Conservation (phyloP, 169 alveolate genomes). For the Plasmodium inui region DNA sequence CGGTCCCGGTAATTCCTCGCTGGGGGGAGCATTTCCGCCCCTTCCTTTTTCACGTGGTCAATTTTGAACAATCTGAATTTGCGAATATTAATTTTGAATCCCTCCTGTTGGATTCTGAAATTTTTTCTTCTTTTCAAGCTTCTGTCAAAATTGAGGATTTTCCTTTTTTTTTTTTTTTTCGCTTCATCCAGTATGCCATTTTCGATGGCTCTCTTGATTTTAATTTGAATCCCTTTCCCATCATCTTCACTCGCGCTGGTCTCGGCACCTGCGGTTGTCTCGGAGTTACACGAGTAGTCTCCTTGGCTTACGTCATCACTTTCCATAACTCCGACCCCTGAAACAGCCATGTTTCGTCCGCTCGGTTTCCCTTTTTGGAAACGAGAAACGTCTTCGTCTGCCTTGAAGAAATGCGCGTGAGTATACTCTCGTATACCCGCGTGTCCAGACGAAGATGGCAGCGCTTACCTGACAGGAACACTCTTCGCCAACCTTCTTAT, state of each 20-base stretch:
- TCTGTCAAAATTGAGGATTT: conserved; percentile 32
- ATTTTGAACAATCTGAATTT: conserved; percentile 12
- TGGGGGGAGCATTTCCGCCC: not conserved
- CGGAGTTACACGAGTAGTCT: conserved; percentile 13
- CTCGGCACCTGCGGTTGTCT: conserved; percentile 30
- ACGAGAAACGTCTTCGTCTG: not conserved
- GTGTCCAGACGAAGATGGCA: not conserved
- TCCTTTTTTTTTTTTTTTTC: conserved; percentile 40
- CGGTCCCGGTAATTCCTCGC: not conserved
- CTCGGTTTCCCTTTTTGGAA: not conserved
- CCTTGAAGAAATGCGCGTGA: not conserved
- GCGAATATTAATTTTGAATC: conserved; percentile 16
- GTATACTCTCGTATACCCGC: not conserved
- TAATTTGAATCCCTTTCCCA: conserved; percentile 33
- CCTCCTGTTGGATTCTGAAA: conserved; percentile 18
- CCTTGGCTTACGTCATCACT: conserved; percentile 2
- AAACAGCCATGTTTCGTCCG: not conserved
- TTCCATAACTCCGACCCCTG: not conserved
- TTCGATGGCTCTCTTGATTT: conserved; percentile 56
- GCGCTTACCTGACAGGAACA: not conserved
- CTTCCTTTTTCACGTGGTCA: not conserved
- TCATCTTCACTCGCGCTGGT: conserved; percentile 21
- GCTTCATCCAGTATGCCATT: conserved; percentile 49
- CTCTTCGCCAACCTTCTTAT: not conserved
- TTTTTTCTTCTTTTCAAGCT: conserved; percentile 27